Conservation (phyloP, 2,329 filamentous ascomycete genomes). For the Fusarium sp. region DNA sequence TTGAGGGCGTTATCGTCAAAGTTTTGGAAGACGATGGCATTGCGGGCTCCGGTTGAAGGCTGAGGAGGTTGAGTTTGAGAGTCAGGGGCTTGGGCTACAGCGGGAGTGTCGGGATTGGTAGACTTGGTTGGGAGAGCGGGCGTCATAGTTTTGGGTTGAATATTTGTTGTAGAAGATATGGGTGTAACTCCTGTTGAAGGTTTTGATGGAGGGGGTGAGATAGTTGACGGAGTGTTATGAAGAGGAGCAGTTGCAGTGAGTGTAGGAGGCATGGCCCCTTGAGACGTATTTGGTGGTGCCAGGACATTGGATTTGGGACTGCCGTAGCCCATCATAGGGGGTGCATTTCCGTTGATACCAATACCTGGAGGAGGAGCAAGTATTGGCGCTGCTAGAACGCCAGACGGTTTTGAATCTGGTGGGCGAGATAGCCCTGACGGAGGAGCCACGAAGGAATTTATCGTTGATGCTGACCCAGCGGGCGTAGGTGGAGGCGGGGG, state of each 20-base stretch:
- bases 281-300: conserved; percentile 56
- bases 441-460: conserved; percentile 25
- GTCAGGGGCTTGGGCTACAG: conserved; percentile 23
- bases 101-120: conserved; percentile 13
- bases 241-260: conserved; percentile 30
- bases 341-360: conserved; percentile 34
- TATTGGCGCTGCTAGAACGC: conserved; percentile 51
- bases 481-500: conserved; percentile 14
- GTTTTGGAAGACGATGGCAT: conserved; percentile 68
- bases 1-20: conserved; percentile 66
- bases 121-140: conserved; percentile 5
- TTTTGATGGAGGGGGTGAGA: background rate
- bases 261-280: conserved; percentile 37
- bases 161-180: background rate
- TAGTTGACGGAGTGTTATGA: conserved; percentile 14
- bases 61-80: conserved; percentile 39
- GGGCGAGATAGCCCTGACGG: conserved; percentile 39
- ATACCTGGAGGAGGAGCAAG: conserved; percentile 51
- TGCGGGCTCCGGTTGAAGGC: conserved; percentile 59
- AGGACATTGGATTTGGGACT: conserved; percentile 55
- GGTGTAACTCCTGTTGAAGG: background rate
- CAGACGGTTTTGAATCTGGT: conserved; percentile 42
- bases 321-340: conserved; percentile 42
- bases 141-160: conserved; percentile 21
- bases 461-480: conserved; percentile 4